These are phyloP conservation scores for Pulveroboletus sp. DNA, from an alignment of 768 basidiomycete genomes.

Conservation along the genomic window DNA sequence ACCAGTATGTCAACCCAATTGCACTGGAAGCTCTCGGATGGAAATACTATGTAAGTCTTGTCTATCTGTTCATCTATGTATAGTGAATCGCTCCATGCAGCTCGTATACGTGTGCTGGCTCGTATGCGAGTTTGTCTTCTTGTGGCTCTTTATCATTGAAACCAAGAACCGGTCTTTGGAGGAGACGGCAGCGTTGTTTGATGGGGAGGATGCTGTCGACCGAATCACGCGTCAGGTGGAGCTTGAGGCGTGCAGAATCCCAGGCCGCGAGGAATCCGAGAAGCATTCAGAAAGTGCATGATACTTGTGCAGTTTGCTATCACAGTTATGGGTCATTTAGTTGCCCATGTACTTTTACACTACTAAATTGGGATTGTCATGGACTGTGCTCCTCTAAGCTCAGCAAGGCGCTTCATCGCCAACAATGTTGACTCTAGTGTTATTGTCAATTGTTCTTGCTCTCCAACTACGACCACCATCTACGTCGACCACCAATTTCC, in stretches of 20 bases:
- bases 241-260: conserved; percentile 10
- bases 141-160: conserved; percentile 68
- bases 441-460: no score
- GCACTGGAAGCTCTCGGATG: conserved; percentile 61
- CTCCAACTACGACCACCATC: no score
- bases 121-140: conserved; percentile 59
- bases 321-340: no score
- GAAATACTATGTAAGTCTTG: conserved; percentile 66
- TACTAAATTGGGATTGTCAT: no score
- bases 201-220: conserved; percentile 55
- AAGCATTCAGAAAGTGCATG: conserved; percentile 14
- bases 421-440: no score
- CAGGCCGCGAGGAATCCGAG: conserved; percentile 19
- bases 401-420: no score
- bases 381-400: no score
- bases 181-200: conserved; percentile 78
- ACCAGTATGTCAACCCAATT: conserved; percentile 85
- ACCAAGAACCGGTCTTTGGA: conserved; percentile 73
- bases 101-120: conserved; percentile 74
- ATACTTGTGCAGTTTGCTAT: neutral
- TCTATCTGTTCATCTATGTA: neutral
- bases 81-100: conserved; percentile 19
- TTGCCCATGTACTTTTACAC: no score
- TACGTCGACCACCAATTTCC: no score
- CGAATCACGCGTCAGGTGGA: conserved; percentile 30